Evolutionary conservation across 2,329 filamentous ascomycete genomes (phyloP), one percentile per base, ranked within the genome.

Genomic region (Aschersonia sp.): DNA sequence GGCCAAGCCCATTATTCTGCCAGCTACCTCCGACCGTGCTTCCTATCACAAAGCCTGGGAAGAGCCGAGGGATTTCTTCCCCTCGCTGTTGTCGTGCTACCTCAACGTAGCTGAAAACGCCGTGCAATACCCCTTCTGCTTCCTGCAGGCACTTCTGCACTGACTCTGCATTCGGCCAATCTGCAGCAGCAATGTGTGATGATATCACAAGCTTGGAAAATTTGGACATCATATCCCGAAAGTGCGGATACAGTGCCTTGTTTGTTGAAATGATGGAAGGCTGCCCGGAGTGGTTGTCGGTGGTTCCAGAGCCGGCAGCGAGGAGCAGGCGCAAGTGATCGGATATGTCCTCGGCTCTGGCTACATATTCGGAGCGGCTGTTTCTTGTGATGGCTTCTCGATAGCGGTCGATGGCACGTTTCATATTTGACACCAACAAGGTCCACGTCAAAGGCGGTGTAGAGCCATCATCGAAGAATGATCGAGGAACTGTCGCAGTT

Each of bases 211-310:
- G 74, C 64, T 98, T 98, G n/a, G 92, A 97, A 63, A 98, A 98
- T 57, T 94, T 89, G 43, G 92, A 97, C 92, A 98, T 98, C 82
- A 97, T 97, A 61, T 97, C 92, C 47, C 92, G 77, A 66, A 98
- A 98, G 65, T 97, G 89, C 30, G 92, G 92, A 60, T 97, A 97
- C 12, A 98, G 71, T 0, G 88, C 86, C 64, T 97, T 97, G 71
- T 98, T 98, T 5, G 87, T 94, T 6, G 89, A 95, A 50, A 98
- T 98, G 58, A 98, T 95, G n/a, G 92, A 97, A 5, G 92, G 92
- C 56, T 97, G 94, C 41, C 92, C 92, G 22, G 92, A 97, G 63
- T 98, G 92, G 60, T 98, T 98, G 66, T 98, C 92, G 0, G 92
- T 98, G 2, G 92, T 98, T 48, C 90, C 88, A 35, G 92, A 98